Evolutionary conservation across 1,284 basidiomycete genomes (phyloP).

Genomic region (Fomitiporia mediterranea): DNA sequence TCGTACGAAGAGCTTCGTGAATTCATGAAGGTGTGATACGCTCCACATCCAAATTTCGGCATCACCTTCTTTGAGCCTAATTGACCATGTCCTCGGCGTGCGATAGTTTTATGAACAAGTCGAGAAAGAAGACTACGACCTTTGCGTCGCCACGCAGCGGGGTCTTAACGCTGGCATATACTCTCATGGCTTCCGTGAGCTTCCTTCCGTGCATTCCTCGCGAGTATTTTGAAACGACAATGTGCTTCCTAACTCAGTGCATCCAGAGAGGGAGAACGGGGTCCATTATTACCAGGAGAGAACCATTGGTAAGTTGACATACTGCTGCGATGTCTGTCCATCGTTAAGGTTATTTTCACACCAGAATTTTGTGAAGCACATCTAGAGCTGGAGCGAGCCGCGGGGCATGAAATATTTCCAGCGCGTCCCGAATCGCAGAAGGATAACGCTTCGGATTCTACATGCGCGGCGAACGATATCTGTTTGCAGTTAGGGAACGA

Average conservation of each 20-base stretch:
- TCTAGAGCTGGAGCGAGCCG: conserved; percentile 23
- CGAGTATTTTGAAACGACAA: neutral
- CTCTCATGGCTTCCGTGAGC: conserved; percentile 22
- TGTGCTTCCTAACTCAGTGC: conserved; percentile 15
- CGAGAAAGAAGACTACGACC: conserved; percentile 26
- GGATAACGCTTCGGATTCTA: neutral
- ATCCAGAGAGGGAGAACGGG: conserved; percentile 26
- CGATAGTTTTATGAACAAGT: conserved; percentile 24
- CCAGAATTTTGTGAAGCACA: conserved; percentile 21
- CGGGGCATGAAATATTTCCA: conserved; percentile 25
- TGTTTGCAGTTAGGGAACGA: conserved; percentile 11
- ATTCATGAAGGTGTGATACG: conserved; percentile 22
- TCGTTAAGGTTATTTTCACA: neutral
- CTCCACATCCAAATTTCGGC: neutral
- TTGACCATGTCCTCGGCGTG: neutral
- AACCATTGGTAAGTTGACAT: conserved; percentile 16
- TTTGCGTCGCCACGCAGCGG: conserved; percentile 25
- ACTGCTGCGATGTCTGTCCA: neutral
- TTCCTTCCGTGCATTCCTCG: neutral
- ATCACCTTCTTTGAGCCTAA: neutral
- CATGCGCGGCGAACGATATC: conserved; percentile 11
- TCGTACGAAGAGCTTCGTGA: conserved; percentile 23
- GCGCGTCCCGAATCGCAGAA: conserved; percentile 21
- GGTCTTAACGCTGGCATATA: conserved; percentile 27
- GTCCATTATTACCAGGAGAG: conserved; percentile 26